Percentiles rank a stretch among this genome's conserved stretches.
Evolutionary conservation across 305 asterid genomes (phyloP).

Genomic region (Solanum aculeatissimum): DNA sequence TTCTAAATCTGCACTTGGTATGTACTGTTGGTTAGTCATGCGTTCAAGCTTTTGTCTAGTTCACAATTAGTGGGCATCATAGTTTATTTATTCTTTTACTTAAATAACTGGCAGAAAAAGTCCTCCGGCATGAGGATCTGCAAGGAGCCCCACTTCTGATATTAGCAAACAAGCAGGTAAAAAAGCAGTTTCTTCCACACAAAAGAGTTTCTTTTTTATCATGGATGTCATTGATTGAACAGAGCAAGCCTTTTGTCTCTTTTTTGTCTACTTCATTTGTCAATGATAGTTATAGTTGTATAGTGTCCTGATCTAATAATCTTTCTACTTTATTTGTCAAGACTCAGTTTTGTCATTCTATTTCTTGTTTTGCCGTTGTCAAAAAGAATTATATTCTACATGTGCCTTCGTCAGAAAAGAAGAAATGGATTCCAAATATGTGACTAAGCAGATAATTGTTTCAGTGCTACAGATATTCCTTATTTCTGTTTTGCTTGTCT

Average conservation of each 20-base stretch:
- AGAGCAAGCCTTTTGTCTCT: neutral
- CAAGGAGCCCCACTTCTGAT: constrained; percentile 93
- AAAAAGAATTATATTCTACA: neutral
- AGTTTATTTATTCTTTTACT: neutral
- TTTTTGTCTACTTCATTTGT: neutral
- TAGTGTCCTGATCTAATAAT: neutral
- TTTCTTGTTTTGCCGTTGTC: neutral
- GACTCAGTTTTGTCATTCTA: neutral
- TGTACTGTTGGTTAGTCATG: neutral
- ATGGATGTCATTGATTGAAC: neutral
- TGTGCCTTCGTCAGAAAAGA: neutral
- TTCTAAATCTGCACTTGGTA: constrained; percentile 95
- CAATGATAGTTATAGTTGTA: neutral
- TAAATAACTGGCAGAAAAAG: constrained; percentile 57
- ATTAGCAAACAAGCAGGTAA: constrained; percentile 93
- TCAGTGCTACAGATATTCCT: neutral
- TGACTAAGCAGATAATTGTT: neutral
- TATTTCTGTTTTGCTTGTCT: neutral
- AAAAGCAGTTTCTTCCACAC: neutral
- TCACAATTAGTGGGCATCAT: neutral
- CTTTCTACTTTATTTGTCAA: neutral
- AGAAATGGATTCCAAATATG: neutral
- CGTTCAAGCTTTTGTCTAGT: neutral
- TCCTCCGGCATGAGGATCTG: constrained; percentile 91
- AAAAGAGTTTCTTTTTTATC: neutral